Evolutionary conservation across 345 rosid genomes (phyloP).

Genomic region (Eucalyptus sp.): DNA sequence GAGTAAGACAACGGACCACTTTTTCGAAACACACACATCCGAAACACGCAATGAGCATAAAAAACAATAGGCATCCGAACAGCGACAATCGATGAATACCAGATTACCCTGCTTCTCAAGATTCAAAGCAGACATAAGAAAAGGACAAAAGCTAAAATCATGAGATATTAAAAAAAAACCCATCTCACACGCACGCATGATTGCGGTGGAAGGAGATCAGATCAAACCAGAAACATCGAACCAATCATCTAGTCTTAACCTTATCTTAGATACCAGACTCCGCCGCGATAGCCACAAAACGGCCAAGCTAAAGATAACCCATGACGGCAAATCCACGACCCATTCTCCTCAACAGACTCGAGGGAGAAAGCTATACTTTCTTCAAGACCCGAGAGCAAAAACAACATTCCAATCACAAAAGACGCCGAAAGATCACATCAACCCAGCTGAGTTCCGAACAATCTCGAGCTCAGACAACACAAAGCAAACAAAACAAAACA

Average conservation of each 20-base stretch:
- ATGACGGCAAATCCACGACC: background rate
- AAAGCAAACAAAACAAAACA: background rate
- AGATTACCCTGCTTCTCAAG: background rate
- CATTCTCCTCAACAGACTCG: background rate
- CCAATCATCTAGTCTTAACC: background rate
- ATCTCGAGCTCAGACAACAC: background rate
- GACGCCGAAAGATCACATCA: background rate
- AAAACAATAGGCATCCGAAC: background rate
- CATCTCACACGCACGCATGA: background rate
- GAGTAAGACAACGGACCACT: background rate
- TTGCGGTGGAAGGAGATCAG: background rate
- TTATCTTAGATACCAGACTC: background rate
- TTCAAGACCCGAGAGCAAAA: background rate
- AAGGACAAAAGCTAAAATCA: background rate
- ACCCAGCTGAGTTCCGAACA: background rate
- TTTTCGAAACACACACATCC: background rate
- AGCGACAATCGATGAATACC: background rate
- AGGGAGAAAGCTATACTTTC: background rate
- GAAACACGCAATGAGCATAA: background rate
- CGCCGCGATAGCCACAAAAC: background rate
- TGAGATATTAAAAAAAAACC: background rate
- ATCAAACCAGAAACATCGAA: background rate
- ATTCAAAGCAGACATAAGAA: background rate
- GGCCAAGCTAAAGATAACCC: background rate
- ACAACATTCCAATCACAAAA: background rate